A percentile compares a stretch with the other conserved stretches of the same genome.
phyloP scores from a whole-genome alignment of 768 basidiomycete species.

The Lactarius quietus region DNA sequence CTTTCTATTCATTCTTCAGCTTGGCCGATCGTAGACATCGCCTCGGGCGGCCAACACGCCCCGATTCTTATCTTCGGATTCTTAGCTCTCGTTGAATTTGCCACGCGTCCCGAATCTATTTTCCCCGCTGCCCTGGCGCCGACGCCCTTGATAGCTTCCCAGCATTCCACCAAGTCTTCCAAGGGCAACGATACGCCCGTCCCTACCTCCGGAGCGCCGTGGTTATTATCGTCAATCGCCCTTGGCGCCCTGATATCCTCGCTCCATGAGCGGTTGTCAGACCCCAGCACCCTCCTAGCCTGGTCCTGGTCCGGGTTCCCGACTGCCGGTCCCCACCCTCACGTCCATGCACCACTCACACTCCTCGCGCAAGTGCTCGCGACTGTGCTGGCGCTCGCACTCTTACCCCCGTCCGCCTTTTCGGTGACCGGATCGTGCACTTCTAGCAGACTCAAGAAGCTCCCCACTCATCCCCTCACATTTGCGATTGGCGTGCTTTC shows the following conservation, averaged over 20 bases:
- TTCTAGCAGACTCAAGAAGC: neutral
- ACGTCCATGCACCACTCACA: constrained; percentile 66
- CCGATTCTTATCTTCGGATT: constrained; percentile 56
- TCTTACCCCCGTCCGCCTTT: constrained; percentile 23
- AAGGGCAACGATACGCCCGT: neutral
- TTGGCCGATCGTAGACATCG: constrained; percentile 71
- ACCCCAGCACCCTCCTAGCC: constrained; percentile 73
- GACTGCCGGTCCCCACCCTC: constrained; percentile 67
- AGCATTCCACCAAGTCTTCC: neutral
- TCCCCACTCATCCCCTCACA: constrained; percentile 48
- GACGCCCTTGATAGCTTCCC: neutral
- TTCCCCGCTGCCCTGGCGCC: constrained; percentile 20
- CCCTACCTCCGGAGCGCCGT: constrained; percentile 26
- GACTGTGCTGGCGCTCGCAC: constrained; percentile 40
- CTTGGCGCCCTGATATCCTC: constrained; percentile 69
- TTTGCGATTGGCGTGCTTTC: constrained; percentile 51
- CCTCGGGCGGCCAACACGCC: constrained; percentile 68
- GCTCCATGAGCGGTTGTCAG: constrained; percentile 67
- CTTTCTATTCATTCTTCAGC: constrained; percentile 40
- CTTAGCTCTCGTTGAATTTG: constrained; percentile 55
- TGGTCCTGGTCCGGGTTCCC: constrained; percentile 92
- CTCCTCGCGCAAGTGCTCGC: constrained; percentile 61
- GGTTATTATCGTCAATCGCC: constrained; percentile 47
- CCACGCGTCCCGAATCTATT: constrained; percentile 38
- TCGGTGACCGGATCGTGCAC: neutral